Evolutionary conservation across 306 rosid genomes (phyloP), one percentile per base, ranked within the genome.

Genomic region (Inga laurina): DNA sequence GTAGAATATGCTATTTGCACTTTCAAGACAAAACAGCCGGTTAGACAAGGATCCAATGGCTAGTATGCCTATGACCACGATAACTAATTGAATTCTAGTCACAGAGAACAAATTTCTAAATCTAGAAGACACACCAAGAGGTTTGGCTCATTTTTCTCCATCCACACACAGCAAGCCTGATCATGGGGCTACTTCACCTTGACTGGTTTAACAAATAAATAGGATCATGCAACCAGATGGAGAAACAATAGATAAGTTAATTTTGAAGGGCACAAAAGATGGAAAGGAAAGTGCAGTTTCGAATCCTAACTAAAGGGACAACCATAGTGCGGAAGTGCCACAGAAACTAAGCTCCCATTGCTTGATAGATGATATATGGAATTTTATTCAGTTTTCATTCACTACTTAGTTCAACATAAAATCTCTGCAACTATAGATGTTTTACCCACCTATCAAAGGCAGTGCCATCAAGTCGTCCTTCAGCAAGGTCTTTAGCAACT

Each of bases 391-490:
- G n/a, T 57, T 21, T 49, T 71, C 32, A 79, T 75, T 76, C n/a
- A 76, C 52, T 13, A 13, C 54, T 49, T 49, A 49, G 54, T 49
- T 44, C 61, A 37, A 73, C 39, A 62, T 62, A 56, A 65, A 59
- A 77, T 73, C 57, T 16, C 65, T n/a, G 9, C 49, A 69, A 61
- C 54, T 34, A 70, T 57, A 74, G 61, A 66, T 61, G 83, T 72
- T 69, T 57, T 70, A 84, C 87, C 77, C 85, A 96, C 99, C 99
- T 92, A 77, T 93, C 99, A 92, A 96, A 96, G 76, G 97, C 80
- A 62, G 88, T 82, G 75, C 99, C 97, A 87, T 93, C 94, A 66
- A 96, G 92, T 81, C 91, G 88, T 76, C 99, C 98, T 85, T 91
- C 82, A 49, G 94, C 94, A 73, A 93, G 97, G 79, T 88, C 95